phyloP scores from a whole-genome alignment of 2,329 filamentous ascomycete genomes.

The Verticillium dahliae region DNA sequence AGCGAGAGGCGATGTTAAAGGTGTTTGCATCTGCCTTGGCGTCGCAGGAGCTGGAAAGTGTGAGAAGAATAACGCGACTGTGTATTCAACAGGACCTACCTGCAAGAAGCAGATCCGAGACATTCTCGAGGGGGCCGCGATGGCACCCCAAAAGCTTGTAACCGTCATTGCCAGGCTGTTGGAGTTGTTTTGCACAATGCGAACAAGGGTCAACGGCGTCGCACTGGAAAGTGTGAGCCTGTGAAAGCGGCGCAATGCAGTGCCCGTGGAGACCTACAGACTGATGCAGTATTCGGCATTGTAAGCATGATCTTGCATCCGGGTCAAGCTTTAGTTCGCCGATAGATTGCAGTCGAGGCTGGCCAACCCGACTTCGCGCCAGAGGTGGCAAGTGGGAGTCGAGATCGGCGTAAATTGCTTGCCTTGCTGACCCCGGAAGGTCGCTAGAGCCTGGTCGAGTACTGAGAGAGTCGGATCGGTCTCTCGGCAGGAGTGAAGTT shows the following conservation, averaged over 20 bases:
- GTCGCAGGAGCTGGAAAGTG: constrained; percentile 31
- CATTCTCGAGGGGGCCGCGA: constrained; percentile 36
- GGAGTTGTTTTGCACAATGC: constrained; percentile 33
- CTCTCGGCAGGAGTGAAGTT: constrained; percentile 24
- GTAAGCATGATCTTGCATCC: constrained; percentile 41
- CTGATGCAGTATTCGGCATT: constrained; percentile 40
- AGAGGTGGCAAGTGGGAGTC: constrained; percentile 49
- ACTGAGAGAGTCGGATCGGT: constrained; percentile 32
- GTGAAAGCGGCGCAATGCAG: background rate
- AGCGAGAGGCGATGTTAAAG: constrained; percentile 42
- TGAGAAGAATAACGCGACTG: constrained; percentile 1
- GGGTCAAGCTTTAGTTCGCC: constrained; percentile 46
- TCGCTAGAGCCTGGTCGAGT: constrained; percentile 34
- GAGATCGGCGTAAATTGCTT: constrained; percentile 37
- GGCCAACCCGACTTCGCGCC: constrained; percentile 45
- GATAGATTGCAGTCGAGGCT: constrained; percentile 49
- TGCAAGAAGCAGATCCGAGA: constrained; percentile 36
- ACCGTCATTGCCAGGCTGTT: constrained; percentile 31
- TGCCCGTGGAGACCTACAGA: constrained; percentile 27
- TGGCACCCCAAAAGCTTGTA: constrained; percentile 46
- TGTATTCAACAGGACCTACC: background rate
- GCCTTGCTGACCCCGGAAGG: constrained; percentile 25
- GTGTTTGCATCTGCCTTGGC: constrained; percentile 42
- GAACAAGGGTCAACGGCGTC: constrained; percentile 43
- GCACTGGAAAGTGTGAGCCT: constrained; percentile 30